Percentiles rank a stretch among this genome's conserved stretches.
Evolutionary conservation across 2,329 filamentous ascomycete species (phyloP).

Genomic region (Alternaria dauci): DNA sequence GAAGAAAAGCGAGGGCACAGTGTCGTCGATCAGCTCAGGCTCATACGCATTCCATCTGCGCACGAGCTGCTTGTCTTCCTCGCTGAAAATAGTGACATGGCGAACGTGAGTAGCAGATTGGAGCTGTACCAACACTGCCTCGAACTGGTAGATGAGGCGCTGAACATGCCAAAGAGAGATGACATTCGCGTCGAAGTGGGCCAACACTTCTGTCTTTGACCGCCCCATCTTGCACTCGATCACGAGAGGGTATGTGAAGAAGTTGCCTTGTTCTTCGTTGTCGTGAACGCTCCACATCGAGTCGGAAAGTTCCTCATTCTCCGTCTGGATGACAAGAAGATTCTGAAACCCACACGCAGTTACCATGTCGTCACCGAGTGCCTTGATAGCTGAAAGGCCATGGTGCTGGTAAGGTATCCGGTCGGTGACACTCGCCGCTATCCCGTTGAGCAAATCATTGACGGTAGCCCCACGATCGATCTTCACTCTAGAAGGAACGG

Average conservation of each 20-base stretch:
- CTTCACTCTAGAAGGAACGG: constrained; percentile 49
- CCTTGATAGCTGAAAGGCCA: constrained; percentile 50
- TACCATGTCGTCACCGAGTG: constrained; percentile 60
- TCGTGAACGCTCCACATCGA: constrained; percentile 41
- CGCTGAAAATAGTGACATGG: constrained; percentile 38
- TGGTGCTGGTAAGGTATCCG: constrained; percentile 50
- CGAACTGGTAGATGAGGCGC: constrained; percentile 41
- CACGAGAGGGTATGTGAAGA: constrained; percentile 48
- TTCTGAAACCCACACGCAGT: constrained; percentile 66
- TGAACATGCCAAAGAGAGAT: constrained; percentile 42
- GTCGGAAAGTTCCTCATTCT: constrained; percentile 31
- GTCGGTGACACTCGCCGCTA: constrained; percentile 33
- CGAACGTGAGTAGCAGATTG: constrained; percentile 30
- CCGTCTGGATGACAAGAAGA: constrained; percentile 62
- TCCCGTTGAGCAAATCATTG: constrained; percentile 29
- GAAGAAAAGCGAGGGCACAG: constrained; percentile 37
- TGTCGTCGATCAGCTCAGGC: constrained; percentile 34
- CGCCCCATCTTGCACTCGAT: constrained; percentile 39
- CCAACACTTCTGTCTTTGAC: constrained; percentile 30
- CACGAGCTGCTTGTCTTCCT: constrained; percentile 37
- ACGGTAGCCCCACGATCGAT: constrained; percentile 38
- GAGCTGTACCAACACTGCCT: constrained; percentile 39
- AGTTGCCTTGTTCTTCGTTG: constrained; percentile 39
- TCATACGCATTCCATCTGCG: constrained; percentile 34
- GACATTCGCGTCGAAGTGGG: constrained; percentile 39